Evolutionary conservation across 805 yeast genomes (phyloP).

Genomic region (Lipomyces chichibuensis): DNA sequence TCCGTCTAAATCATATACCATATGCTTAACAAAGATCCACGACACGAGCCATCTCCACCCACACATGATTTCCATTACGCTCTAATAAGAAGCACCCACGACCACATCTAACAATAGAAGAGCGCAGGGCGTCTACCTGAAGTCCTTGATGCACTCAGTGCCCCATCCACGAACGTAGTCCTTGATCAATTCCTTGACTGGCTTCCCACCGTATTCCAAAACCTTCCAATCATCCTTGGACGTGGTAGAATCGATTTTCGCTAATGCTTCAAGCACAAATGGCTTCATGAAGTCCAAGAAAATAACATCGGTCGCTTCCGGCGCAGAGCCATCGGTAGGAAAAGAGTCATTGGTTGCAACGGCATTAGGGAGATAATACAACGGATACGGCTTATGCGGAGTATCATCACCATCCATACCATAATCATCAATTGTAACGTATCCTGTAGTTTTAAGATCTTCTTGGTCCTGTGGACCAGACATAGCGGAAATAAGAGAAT

Average conservation of each 20-base stretch:
- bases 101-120: neutral
- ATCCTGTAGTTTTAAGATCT: conserved; percentile 60
- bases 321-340: conserved; percentile 23
- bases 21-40: neutral
- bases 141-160: conserved; percentile 23
- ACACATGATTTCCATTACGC: neutral
- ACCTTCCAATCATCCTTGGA: conserved; percentile 22
- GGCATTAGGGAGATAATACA: conserved; percentile 76
- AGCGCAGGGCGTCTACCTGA: neutral
- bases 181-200: conserved; percentile 76
- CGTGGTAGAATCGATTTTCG: conserved; percentile 33
- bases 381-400: conserved; percentile 60
- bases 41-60: neutral
- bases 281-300: conserved; percentile 76
- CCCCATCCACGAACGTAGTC: conserved; percentile 43
- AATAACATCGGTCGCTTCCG: conserved; percentile 51
- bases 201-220: conserved; percentile 57
- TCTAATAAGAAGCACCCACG: neutral
- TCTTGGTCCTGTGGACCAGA: conserved; percentile 34
- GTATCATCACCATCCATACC: conserved; percentile 88
- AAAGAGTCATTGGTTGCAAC: conserved; percentile 54
- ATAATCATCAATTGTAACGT: conserved; percentile 78
- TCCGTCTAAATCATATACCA: neutral
- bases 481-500: conserved; percentile 23
- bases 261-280: conserved; percentile 53